Base-by-base conservation (phyloP, 129 eudicot genomes). In the Smallanthus sonchifolius region DNA sequence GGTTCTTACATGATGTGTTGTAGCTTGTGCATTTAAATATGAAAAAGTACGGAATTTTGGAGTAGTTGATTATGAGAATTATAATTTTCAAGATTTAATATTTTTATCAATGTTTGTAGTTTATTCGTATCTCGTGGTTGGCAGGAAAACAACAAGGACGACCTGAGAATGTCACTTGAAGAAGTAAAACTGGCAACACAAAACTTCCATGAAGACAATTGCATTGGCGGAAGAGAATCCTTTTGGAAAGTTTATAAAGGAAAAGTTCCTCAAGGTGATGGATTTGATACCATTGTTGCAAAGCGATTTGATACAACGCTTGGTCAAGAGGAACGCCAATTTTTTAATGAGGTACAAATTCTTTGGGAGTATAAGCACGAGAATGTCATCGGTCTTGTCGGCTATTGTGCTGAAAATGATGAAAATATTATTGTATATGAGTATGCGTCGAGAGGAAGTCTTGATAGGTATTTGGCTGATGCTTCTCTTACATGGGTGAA, bases 281-380 rank as follows among this genome's bases (percentile, higher is more conserved):
- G 67, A 15, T 5, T 15, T 62, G n/a, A 62, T 5, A 36, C 0
- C 0, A 36, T 62, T 62, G 67, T 35, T 62, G 67, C 67, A 7
- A 62, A 62, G 67, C 44, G 17, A 35, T 36, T 62, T 11, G 39
- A 62, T 32, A 60, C 17, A 2, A 62, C 5, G 11, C 3, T 35
- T 36, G 67, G 28, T 62, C 45, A 62, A 62, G 67, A 44, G 44
- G 67, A 62, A 62, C 44, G 35, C 15, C 67, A 62, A 2, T 62
- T 62, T 6, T 62, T 35, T 44, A 5, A 4, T 15, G 67, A 62
- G 24, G 28, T 62, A 6, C 67, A 35, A 15, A 35, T 62, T 62
- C 67, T 62, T 62, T 14, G 14, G 4, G 44, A 62, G 42, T 62
- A 62, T n/a, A 35, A 62, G 14, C 67, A 62, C 13, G 67, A 62